These are phyloP conservation scores for Straminergon stramineum DNA, from an alignment of 225 moss, liverwort and hornwort genomes.

Conservation along the genomic window DNA sequence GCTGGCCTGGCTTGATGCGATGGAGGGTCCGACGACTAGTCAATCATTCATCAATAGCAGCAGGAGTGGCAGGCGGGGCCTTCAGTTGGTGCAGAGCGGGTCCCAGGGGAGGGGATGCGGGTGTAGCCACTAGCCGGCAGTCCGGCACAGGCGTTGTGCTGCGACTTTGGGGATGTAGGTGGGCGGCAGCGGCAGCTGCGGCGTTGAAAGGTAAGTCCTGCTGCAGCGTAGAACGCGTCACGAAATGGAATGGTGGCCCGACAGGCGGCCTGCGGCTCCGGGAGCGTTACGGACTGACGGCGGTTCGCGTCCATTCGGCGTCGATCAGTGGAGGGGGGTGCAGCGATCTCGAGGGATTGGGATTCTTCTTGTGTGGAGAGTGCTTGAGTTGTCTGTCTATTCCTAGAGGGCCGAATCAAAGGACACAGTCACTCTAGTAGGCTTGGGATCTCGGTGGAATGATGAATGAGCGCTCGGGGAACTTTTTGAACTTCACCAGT, in stretches of 20 bases:
- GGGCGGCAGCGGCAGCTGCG: neutral
- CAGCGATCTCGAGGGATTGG: neutral
- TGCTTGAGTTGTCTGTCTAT: constrained; percentile 13
- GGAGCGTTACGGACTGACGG: neutral
- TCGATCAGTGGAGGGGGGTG: neutral
- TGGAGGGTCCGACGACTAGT: constrained; percentile 6
- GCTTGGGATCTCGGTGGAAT: neutral
- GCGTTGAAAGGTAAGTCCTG: neutral
- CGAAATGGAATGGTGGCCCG: neutral
- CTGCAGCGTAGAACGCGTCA: neutral
- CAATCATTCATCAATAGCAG: constrained; percentile 20
- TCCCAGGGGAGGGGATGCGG: neutral
- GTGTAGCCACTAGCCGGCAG: neutral
- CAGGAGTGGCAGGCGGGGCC: neutral
- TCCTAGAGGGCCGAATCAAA: neutral
- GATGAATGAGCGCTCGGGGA: neutral
- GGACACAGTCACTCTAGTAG: neutral
- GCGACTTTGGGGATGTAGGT: neutral
- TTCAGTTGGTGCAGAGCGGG: neutral
- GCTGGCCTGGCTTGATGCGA: neutral
- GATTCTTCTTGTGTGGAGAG: neutral
- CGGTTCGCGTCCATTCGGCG: neutral
- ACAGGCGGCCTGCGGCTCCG: neutral
- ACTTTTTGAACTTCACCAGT: neutral
- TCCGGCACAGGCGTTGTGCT: neutral